Evolutionary conservation across 768 basidiomycete genomes (phyloP).

Genomic region (Jaapia argillacea): DNA sequence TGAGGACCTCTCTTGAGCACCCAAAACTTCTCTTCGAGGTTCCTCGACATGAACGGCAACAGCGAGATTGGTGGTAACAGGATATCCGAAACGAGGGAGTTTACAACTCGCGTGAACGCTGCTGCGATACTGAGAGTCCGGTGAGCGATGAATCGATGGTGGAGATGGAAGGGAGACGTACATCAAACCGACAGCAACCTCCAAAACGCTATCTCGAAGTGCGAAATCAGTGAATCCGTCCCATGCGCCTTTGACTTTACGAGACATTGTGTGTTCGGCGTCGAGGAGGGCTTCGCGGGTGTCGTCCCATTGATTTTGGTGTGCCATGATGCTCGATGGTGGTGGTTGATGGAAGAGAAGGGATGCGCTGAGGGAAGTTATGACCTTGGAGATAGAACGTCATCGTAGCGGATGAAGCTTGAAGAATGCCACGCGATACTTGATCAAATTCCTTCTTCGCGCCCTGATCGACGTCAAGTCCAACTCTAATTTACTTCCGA

Average conservation of each 20-base stretch:
- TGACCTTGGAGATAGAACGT: too few relatives aligned
- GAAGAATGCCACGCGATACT: too few relatives aligned
- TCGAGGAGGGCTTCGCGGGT: background rate
- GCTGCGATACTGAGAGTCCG: conserved; percentile 21
- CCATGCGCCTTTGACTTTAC: background rate
- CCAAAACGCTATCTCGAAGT: conserved; percentile 34
- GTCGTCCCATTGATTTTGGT: background rate
- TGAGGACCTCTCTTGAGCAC: conserved; percentile 25
- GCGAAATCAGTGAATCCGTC: conserved; percentile 6
- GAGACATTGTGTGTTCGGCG: background rate
- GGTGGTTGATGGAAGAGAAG: too few relatives aligned
- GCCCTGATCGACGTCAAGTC: too few relatives aligned
- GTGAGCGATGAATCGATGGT: too few relatives aligned
- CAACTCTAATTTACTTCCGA: too few relatives aligned
- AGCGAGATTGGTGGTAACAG: conserved; percentile 30
- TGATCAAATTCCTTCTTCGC: too few relatives aligned
- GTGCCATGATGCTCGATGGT: background rate
- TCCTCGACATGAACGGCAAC: conserved; percentile 32
- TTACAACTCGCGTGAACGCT: conserved; percentile 30
- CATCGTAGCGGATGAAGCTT: too few relatives aligned
- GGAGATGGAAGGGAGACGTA: background rate
- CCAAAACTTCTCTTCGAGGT: conserved; percentile 32
- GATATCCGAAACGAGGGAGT: conserved; percentile 33
- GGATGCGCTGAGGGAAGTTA: too few relatives aligned
- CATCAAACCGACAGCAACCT: conserved; percentile 36